These are phyloP conservation scores for Cucumis sativus DNA, from an alignment of 306 rosid genomes.

Conservation along the genomic window Cucumber_9930_V3 NC_026660.2:14034001-14034500, in stretches of 20 bases:
- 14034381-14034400: neutral
- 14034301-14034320: neutral
- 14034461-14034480: neutral
- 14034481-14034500: neutral
- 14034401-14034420: neutral
- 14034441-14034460: neutral
- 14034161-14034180: constrained; percentile 60
- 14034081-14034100: constrained; percentile 61
- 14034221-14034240: neutral
- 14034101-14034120: constrained; percentile 78
- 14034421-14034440: neutral
- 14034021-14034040: constrained; percentile 48
- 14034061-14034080: constrained; percentile 68
- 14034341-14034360: neutral
- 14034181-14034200: constrained; percentile 36
- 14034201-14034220: constrained; percentile 10
- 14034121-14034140: constrained; percentile 74
- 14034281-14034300: neutral
- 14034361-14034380: neutral
- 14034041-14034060: constrained; percentile 43
- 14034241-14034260: neutral
- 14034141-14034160: constrained; percentile 86
- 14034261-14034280: no score
- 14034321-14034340: neutral
- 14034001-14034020: neutral